Evolutionary conservation across 2,329 filamentous ascomycete species (phyloP).

Genomic region (Botrytis tulipae): DNA sequence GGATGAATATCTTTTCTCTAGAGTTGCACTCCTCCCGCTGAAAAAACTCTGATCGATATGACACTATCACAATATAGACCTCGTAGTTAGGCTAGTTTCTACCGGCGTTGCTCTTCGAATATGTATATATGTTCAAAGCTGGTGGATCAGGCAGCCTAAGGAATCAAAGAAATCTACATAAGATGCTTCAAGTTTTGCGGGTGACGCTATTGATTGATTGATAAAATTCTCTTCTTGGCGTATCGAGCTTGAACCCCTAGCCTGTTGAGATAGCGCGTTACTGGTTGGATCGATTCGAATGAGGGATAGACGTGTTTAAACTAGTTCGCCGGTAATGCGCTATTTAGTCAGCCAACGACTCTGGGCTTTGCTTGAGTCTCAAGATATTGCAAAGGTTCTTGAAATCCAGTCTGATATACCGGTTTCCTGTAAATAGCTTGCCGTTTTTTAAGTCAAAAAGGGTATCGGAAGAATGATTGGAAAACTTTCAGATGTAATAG

Average conservation of each 20-base stretch:
- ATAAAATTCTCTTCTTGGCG: background rate
- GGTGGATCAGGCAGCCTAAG: background rate
- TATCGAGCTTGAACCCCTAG: background rate
- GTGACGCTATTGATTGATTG: background rate
- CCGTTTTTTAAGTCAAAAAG: too few relatives aligned
- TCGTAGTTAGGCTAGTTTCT: background rate
- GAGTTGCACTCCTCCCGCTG: background rate
- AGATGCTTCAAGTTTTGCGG: background rate
- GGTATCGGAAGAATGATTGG: background rate
- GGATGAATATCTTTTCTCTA: background rate
- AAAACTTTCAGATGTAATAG: background rate
- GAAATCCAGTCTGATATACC: background rate
- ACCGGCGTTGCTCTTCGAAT: background rate
- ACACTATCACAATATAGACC: background rate
- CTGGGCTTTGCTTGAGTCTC: background rate
- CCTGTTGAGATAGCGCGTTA: background rate
- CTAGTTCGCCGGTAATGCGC: background rate
- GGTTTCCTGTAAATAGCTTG: background rate
- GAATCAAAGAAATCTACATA: background rate
- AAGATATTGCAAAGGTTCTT: background rate
- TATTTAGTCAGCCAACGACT: too few relatives aligned
- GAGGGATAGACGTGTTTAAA: background rate
- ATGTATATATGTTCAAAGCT: background rate
- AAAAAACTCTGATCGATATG: background rate
- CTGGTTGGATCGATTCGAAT: background rate